phyloP scores from a whole-genome alignment of 1,284 basidiomycete genomes.

The Puccinia polysora region DNA sequence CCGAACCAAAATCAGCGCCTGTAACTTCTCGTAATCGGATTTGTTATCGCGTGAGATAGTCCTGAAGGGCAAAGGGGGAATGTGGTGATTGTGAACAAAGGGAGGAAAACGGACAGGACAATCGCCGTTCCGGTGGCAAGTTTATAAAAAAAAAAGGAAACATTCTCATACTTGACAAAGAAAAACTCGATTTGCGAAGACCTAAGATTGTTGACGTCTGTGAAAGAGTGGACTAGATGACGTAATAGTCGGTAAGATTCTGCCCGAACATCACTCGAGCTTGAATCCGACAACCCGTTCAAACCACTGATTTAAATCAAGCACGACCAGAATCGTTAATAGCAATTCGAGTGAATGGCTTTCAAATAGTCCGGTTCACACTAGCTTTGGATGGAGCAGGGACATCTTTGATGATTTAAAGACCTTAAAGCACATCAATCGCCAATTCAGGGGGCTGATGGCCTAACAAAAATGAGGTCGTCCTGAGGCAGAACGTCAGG shows the following conservation, averaged over 20 bases:
- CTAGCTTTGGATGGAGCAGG: too few relatives aligned
- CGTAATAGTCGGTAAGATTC: conserved; percentile 35
- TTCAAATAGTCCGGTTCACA: too few relatives aligned
- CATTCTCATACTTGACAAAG: conserved; percentile 38
- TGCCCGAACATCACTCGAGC: conserved; percentile 16
- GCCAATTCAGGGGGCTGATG: too few relatives aligned
- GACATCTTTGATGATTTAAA: too few relatives aligned
- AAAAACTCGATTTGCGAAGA: conserved; percentile 20
- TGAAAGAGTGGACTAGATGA: conserved; percentile 1
- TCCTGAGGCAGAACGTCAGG: too few relatives aligned
- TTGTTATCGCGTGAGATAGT: conserved; percentile 79
- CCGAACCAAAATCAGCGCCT: conserved; percentile 88
- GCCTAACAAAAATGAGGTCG: too few relatives aligned
- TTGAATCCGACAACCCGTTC: conserved; percentile 26
- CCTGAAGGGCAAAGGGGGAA: conserved; percentile 55
- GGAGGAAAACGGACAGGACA: too few relatives aligned
- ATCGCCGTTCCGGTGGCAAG: too few relatives aligned
- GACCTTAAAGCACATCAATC: too few relatives aligned
- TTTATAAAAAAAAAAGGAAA: too few relatives aligned
- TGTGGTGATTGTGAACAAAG: background rate
- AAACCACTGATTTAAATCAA: conserved; percentile 19
- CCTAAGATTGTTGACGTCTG: background rate
- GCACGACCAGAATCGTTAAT: background rate
- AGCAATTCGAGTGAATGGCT: background rate
- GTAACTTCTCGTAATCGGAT: conserved; percentile 79